phyloP scores from a whole-genome alignment of 2,329 filamentous ascomycete species.

The Sclerotinia borealis region DNA sequence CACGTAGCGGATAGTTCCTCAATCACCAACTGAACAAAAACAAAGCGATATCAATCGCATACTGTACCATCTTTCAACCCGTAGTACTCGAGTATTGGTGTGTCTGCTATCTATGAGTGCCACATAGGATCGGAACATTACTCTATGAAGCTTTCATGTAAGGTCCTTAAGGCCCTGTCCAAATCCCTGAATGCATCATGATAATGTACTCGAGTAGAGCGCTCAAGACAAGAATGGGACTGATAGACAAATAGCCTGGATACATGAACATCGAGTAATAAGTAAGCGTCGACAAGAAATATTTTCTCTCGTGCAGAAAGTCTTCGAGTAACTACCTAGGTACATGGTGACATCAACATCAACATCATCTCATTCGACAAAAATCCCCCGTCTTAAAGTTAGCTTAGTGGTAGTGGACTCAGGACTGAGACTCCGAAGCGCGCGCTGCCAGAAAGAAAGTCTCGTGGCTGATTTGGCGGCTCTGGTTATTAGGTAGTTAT shows the following conservation, averaged over 20 bases:
- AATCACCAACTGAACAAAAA: not conserved
- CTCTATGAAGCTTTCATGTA: not conserved
- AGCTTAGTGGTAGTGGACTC: no score
- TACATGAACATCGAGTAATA: not conserved
- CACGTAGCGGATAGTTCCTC: not conserved
- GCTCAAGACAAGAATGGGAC: not conserved
- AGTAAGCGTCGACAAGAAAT: not conserved
- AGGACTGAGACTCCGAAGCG: slow-evolving; percentile 1
- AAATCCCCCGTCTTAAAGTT: not conserved
- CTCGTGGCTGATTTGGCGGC: no score
- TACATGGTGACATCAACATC: not conserved
- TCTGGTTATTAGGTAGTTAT: no score
- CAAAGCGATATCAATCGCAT: not conserved
- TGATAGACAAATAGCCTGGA: no score
- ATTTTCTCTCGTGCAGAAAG: slow-evolving; percentile 3
- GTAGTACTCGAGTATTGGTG: not conserved
- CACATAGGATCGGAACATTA: not conserved
- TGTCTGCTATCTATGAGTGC: not conserved
- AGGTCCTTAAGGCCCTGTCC: not conserved
- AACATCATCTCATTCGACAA: not conserved
- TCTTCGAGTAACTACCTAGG: slow-evolving; percentile 9
- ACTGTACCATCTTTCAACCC: not conserved
- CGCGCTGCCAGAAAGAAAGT: no score
- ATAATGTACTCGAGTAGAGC: not conserved
- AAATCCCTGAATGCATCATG: not conserved